Evolutionary conservation across 495 filamentous ascomycete genomes (phyloP).

Genomic region (Aspergillus coremiiformis): DNA sequence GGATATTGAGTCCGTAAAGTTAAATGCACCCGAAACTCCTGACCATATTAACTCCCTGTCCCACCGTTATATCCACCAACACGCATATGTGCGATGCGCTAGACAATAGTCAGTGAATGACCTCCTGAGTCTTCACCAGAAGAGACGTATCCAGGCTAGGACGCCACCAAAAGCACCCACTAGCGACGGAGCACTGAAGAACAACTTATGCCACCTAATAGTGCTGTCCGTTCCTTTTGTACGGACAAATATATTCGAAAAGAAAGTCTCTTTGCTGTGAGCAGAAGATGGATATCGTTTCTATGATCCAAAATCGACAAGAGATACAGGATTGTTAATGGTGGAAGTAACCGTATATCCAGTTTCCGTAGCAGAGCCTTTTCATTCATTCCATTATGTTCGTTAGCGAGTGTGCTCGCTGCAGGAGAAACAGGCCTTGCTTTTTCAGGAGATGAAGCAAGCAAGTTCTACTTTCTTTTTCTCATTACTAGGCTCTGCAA

Average conservation of each 20-base stretch:
- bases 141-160: slow-evolving; percentile 49
- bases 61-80: slow-evolving; percentile 57
- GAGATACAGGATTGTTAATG: slow-evolving; percentile 61
- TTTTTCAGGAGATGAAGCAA: slow-evolving; percentile 1
- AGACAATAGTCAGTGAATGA: not conserved
- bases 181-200: slow-evolving; percentile 66
- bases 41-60: slow-evolving; percentile 60
- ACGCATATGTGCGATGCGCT: slow-evolving; percentile 53
- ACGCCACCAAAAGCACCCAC: slow-evolving; percentile 77
- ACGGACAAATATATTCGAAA: slow-evolving; percentile 77
- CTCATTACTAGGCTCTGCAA: slow-evolving; percentile 6
- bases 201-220: slow-evolving; percentile 68
- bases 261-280: too few species aligned
- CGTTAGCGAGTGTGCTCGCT: slow-evolving; percentile 16
- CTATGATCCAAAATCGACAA: slow-evolving; percentile 69
- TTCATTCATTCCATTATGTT: slow-evolving; percentile 45
- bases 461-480: not conserved
- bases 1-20: slow-evolving; percentile 66
- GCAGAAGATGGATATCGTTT: slow-evolving; percentile 46
- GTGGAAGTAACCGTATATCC: slow-evolving; percentile 56
- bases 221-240: slow-evolving; percentile 63
- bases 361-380: slow-evolving; percentile 57
- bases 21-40: slow-evolving; percentile 54
- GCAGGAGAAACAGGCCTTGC: slow-evolving; percentile 2
- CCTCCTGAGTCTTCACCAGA: not conserved